phyloP scores from a whole-genome alignment of 148 eudicot species.

The Limonium bicolor region DNA sequence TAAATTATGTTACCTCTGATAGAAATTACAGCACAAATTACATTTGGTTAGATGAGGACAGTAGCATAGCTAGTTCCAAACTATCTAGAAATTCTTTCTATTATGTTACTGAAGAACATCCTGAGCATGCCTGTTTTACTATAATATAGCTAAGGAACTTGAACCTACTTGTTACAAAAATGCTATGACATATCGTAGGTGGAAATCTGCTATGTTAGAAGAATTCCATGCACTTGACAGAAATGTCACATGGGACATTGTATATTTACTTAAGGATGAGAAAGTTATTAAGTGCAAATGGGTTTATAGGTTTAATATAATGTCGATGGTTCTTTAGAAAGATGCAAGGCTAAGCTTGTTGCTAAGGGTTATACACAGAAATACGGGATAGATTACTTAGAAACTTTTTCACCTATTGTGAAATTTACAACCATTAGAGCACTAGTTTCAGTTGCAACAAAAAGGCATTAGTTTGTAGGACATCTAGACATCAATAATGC shows the following conservation, averaged over 20 bases:
- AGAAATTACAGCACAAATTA: no score
- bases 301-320: not conserved
- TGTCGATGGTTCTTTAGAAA: not conserved
- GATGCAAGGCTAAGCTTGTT: not conserved
- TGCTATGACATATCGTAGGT: not conserved
- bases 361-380: no score
- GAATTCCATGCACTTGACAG: not conserved
- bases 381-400: no score
- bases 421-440: not conserved
- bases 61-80: not conserved
- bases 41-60: no score
- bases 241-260: not conserved
- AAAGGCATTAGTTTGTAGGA: no score
- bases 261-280: not conserved
- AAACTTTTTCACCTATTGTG: no score
- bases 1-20: no score
- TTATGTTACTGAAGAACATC: not conserved
- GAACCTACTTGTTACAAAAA: not conserved
- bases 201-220: not conserved
- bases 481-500: no score
- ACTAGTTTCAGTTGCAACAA: no score
- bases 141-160: not conserved
- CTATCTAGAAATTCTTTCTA: not conserved
- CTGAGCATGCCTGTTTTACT: not conserved
- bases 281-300: not conserved